Evolutionary conservation across 331 rosid genomes (phyloP).

Genomic region (Pyracantha coccinea): DNA sequence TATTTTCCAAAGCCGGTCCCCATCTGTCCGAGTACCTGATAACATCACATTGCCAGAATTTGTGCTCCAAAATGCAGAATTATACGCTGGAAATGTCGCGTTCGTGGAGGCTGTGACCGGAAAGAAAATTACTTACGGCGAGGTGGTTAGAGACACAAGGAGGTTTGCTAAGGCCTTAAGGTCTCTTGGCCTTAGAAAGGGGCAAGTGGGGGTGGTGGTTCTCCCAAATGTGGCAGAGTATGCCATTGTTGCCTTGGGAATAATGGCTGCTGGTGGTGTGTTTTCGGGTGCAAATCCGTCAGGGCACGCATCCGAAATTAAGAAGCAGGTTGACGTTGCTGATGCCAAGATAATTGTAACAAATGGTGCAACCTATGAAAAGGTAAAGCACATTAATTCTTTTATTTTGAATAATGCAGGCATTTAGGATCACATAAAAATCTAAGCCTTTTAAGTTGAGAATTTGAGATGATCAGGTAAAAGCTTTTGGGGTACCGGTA

Average conservation of each 20-base stretch:
- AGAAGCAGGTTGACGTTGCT: slow-evolving; percentile 64
- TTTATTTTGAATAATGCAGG: not conserved
- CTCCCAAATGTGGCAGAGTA: slow-evolving; percentile 84
- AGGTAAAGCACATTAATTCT: slow-evolving; percentile 33
- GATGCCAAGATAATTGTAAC: slow-evolving; percentile 72
- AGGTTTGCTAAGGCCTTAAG: slow-evolving; percentile 73
- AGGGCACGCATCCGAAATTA: slow-evolving; percentile 64
- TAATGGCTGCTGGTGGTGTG: slow-evolving; percentile 79
- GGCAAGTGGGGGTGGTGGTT: slow-evolving; percentile 66
- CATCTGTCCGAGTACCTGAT: slow-evolving; percentile 49
- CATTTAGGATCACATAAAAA: not conserved
- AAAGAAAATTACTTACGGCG: slow-evolving; percentile 45
- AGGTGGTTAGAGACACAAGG: slow-evolving; percentile 46
- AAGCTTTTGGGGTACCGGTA: slow-evolving; percentile 49
- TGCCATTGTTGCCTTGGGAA: slow-evolving; percentile 64
- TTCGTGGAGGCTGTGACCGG: slow-evolving; percentile 76
- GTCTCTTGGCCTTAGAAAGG: slow-evolving; percentile 66
- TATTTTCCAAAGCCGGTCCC: slow-evolving; percentile 47
- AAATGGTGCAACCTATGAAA: slow-evolving; percentile 42
- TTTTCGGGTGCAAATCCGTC: slow-evolving; percentile 85
- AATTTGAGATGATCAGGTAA: slow-evolving; percentile 45
- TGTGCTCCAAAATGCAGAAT: slow-evolving; percentile 57
- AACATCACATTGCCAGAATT: slow-evolving; percentile 68
- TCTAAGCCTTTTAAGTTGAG: slow-evolving; percentile 3
- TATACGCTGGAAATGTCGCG: slow-evolving; percentile 62